phyloP scores from a whole-genome alignment of 306 rosid genomes.

The Citrullus amarus region DNA sequence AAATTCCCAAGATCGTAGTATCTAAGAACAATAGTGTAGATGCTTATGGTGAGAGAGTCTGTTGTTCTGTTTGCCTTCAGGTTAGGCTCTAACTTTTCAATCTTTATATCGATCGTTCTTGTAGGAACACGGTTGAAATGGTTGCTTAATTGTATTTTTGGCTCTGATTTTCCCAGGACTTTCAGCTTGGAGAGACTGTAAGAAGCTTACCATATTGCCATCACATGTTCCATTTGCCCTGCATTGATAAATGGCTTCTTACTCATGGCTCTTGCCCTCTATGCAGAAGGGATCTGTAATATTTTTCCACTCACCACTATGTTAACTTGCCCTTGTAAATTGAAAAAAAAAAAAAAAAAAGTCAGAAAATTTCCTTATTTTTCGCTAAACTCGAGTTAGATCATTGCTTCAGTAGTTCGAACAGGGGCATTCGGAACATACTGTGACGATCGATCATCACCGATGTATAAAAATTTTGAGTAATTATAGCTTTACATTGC shows the following conservation, averaged over 20 bases:
- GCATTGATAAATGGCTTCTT: slow-evolving; percentile 96
- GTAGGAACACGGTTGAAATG: neutral
- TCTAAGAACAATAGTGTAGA: slow-evolving; percentile 50
- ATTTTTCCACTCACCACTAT: neutral
- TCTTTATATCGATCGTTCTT: neutral
- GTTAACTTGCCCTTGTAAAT: slow-evolving; percentile 32
- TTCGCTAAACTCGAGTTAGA: slow-evolving; percentile 14
- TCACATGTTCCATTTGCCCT: slow-evolving; percentile 95
- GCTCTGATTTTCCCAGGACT: slow-evolving; percentile 47
- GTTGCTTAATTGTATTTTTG: slow-evolving; percentile 3
- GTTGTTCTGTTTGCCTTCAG: slow-evolving; percentile 98
- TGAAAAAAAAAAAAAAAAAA: neutral
- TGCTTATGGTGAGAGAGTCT: slow-evolving; percentile 60
- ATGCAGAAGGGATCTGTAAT: slow-evolving; percentile 95
- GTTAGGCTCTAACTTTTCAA: slow-evolving; percentile 20
- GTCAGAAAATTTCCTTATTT: slow-evolving; percentile 26
- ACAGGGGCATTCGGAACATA: neutral
- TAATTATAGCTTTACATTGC: neutral
- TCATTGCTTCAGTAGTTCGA: slow-evolving; percentile 1
- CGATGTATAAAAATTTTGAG: slow-evolving; percentile 1
- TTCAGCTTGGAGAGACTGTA: slow-evolving; percentile 83
- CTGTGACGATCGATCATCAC: neutral
- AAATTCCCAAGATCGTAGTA: slow-evolving; percentile 68
- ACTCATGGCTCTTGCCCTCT: slow-evolving; percentile 97
- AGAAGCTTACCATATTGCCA: slow-evolving; percentile 95